Base-by-base conservation (phyloP, 768 basidiomycete genomes). In the Tricholoma matsutake region DNA sequence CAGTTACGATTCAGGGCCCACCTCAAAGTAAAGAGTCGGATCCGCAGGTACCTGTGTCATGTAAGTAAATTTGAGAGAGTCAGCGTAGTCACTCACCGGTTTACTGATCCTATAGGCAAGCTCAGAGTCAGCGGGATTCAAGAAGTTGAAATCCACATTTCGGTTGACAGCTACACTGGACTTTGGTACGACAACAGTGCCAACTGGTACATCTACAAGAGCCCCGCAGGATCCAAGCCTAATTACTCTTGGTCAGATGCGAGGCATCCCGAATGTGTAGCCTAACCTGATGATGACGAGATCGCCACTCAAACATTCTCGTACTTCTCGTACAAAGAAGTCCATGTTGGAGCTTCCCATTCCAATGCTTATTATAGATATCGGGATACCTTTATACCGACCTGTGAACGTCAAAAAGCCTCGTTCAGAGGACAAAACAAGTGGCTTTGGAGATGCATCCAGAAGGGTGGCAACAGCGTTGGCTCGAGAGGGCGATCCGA, bases 261-360 rank as follows among this genome's bases (percentile, higher is more conserved):
- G 31, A 58, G 61, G 61, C n/a, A 53, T 32, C 8, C 28, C n/a
- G n/a, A 32, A 18, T 18, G 7, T 32, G 3, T 16, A 16, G n/a
- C 16, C 73, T 61, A 55, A 82, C 82, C 83, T 81, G 66, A 85
- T 71, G 52, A 83, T 72, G 60, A 71, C 71, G 77, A 85, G 77
- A 69, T 85, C 83, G 14, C 91, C 91, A 61, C 72, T 78, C 39
- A 91, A 71, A 65, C 87, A 86, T 72, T 92, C 92, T 62, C 91
- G 81, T 25, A 82, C 84, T 74, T 94, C 91, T 63, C 91, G 83
- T 20, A 94, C 83, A 70, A 93, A 91, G 74, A 93, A 94, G 72
- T 94, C 92, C 76, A 87, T 88, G 74, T 91, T 93, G 0, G 91
- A 83, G 61, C 76, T 79, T 18, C 92, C 92, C 92, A 93, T 94